Percentiles rank a stretch among this genome's conserved stretches.
These are phyloP conservation scores for Pistacia vera DNA, from an alignment of 345 rosid genomes.

Conservation along the genomic window DNA sequence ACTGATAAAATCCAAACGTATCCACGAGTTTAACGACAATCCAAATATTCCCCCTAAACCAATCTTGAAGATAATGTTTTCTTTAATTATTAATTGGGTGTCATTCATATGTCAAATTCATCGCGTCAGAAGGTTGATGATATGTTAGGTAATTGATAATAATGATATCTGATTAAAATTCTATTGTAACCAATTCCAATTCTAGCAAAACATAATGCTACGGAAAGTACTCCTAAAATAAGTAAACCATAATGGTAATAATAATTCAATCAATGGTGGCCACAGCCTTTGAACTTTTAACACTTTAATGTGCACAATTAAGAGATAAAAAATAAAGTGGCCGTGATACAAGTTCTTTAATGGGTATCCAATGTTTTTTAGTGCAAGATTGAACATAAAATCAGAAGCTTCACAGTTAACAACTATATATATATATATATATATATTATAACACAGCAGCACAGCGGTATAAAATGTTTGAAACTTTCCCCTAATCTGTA, in stretches of 20 bases:
- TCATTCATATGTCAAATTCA: conserved; percentile 10
- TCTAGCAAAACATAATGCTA: background rate
- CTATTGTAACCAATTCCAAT: background rate
- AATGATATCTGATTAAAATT: background rate
- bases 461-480: conserved; percentile 11
- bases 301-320: conserved; percentile 27
- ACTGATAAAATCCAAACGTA: background rate
- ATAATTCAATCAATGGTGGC: conserved; percentile 24
- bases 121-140: conserved; percentile 5
- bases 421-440: background rate
- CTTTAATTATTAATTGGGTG: background rate
- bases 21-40: conserved; percentile 11
- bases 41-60: conserved; percentile 8
- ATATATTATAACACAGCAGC: conserved; percentile 8
- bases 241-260: background rate
- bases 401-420: conserved; percentile 16
- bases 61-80: conserved; percentile 1
- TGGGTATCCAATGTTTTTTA: conserved; percentile 40
- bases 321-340: conserved; percentile 7
- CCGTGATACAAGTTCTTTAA: conserved; percentile 28
- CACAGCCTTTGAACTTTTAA: conserved; percentile 13
- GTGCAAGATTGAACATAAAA: background rate
- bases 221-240: background rate
- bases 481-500: background rate
- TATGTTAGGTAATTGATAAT: background rate